Evolutionary conservation across 1,139 yeast genomes (phyloP), one percentile per base, ranked within the genome.

Genomic region (Pichia sp.): DNA sequence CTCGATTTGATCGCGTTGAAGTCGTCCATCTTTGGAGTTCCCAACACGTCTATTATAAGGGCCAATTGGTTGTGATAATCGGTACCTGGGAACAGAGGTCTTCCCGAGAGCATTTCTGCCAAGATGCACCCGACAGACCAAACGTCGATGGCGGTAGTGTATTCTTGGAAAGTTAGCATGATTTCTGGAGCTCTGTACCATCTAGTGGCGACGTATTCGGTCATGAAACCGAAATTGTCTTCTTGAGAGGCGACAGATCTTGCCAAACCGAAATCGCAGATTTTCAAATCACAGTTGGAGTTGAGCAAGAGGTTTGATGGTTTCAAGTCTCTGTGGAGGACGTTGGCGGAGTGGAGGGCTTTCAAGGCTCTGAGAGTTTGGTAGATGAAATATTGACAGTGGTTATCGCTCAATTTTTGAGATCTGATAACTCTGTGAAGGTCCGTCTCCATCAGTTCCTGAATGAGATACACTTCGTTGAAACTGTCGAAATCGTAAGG

Each of bases 281-380:
- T 67, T 63, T 93, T 93, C 57, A 93, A 75, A 67, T 91, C 98
- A 70, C 99, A 93, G 65, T 91, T 89, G 31, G 96, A 85, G 65
- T 93, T 91, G 46, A 93, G 72, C 51, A 93, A 73, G 53, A 93
- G 69, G 66, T 93, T 93, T 11, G 91, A 81, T 1, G 99, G 98
- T 67, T 93, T 93, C 57, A 93, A 73, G 65, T 93, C 99, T 51
- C 99, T 76, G 65, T 93, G 99, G 50, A 93, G 76, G 20, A 93
- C 75, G 66, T 81, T 67, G 52, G 86, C 87, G 45, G 81, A 75
- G 59, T 83, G 89, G 39, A 83, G 70, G 1, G 81, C 77, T 58
- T 81, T 82, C 46, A 83, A 63, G 0, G 85, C 88, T 50, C 88
- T 67, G 39, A 83, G 65, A 0, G 82, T 76, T 60, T 83, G 89